phyloP scores from a whole-genome alignment of 2,329 filamentous ascomycete species.

The Nothophaeocryptopus gaeumannii region DNA sequence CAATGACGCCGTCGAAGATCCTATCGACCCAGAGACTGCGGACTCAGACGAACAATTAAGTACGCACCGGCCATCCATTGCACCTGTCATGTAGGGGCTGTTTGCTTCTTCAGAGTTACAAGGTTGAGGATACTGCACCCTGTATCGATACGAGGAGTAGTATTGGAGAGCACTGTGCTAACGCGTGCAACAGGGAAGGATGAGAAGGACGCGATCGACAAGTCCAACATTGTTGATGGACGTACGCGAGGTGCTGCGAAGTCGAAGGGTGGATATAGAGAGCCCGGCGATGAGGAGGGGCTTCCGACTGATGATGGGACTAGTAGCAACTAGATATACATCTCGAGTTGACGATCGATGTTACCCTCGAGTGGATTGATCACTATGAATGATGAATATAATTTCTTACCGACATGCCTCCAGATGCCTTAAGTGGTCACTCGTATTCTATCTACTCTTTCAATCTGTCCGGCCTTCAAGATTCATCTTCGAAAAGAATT shows the following conservation, averaged over 20 bases:
- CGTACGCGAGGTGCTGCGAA: constrained; percentile 50
- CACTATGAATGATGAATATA: too few relatives aligned
- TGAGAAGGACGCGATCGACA: constrained; percentile 50
- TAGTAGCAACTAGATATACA: constrained; percentile 6
- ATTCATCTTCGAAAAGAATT: too few relatives aligned
- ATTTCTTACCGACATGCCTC: too few relatives aligned
- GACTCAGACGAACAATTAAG: constrained; percentile 50
- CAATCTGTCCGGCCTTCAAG: too few relatives aligned
- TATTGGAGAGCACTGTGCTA: background rate
- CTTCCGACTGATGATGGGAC: constrained; percentile 30
- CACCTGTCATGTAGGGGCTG: background rate
- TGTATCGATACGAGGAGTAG: too few relatives aligned
- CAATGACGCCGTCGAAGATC: constrained; percentile 46
- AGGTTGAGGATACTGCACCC: background rate
- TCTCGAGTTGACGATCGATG: too few relatives aligned
- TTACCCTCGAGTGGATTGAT: too few relatives aligned
- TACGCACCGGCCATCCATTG: constrained; percentile 27
- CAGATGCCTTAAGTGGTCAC: too few relatives aligned
- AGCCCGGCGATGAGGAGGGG: constrained; percentile 54
- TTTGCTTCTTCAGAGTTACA: background rate
- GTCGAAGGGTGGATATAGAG: constrained; percentile 44
- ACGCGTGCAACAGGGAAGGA: constrained; percentile 39
- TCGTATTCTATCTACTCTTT: too few relatives aligned
- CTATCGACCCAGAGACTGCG: constrained; percentile 43
- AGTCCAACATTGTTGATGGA: constrained; percentile 46